These are phyloP conservation scores for Dittrichia graveolens DNA, from an alignment of 129 eudicot genomes.

Conservation along the genomic window DNA sequence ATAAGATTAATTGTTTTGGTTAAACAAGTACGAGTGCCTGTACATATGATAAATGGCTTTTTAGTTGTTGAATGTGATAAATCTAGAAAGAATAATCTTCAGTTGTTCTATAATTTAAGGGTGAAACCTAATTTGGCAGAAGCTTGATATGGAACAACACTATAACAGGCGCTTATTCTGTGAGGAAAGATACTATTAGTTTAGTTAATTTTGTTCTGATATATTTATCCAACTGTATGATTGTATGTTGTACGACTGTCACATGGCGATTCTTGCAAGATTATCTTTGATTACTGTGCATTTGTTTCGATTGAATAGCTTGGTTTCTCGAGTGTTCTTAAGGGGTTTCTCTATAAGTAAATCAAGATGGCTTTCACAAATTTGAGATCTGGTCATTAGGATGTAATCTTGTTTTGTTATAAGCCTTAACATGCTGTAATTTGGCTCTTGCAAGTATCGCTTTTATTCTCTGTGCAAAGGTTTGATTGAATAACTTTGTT, in stretches of 20 bases:
- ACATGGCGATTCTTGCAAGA: no score
- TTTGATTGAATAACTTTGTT: not conserved
- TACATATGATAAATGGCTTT: not conserved
- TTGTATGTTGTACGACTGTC: no score
- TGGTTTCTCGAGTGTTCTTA: no score
- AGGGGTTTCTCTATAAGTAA: no score
- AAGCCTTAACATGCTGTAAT: not conserved
- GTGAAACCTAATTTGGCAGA: not conserved
- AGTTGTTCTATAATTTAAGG: not conserved
- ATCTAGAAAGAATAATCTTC: not conserved
- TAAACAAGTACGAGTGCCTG: no score
- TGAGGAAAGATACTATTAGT: not conserved
- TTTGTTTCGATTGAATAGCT: no score
- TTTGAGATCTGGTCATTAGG: not conserved
- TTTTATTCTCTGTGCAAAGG: not conserved
- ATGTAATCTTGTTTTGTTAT: not conserved
- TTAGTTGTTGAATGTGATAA: not conserved
- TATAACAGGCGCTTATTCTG: not conserved
- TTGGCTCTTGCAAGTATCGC: not conserved
- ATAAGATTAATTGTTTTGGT: no score
- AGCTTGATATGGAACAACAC: constrained; percentile 8
- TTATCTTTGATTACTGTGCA: no score
- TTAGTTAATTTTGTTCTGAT: no score
- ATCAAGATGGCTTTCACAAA: no score
- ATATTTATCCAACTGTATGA: no score